Base-by-base conservation (phyloP, 371 early-diverging fungal genomes). In the Mortierella sp. region DNA sequence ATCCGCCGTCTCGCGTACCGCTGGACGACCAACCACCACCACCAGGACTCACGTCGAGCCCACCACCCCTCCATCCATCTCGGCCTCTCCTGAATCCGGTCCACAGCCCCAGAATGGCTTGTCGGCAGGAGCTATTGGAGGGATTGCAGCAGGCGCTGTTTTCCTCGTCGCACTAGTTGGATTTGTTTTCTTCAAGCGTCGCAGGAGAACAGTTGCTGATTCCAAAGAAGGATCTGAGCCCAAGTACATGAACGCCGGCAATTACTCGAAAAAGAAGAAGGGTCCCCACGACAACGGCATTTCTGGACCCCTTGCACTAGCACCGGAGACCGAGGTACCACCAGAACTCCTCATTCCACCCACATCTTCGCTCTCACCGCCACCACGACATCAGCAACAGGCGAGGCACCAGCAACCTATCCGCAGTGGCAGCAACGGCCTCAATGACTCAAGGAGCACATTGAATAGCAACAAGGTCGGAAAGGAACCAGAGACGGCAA, bases 41-140 rank as follows among this genome's bases (percentile, higher is more conserved):
- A 14, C 5, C 39, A 22, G 27, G 16, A 45, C 19, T 22, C 43
- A 41, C 41, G 22, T 16, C 44, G 24, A 45, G 7, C 5, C 57
- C 25, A 56, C 46, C 29, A 47, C 40, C 54, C 41, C 69, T 14
- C 12, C 39, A 5, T 28, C 57, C 21, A 37, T 66, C 19, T 25
- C 66, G 3, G 8, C 60, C n/a, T 54, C 67, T 2, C 24, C 63
- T 25, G 19, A 49, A 14, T 43, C 80, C 3, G 37, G 54, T 16
- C 17, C 4, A 31, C 2, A 25, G 29, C 10, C n/a, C 31, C 27
- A 4, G 25, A 22, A 6, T 16, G 84, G 83, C 13, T 50, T 83
- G 24, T 82, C 84, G 0, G 62, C 76, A 41, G 85, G 82, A 10
- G 84, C 85, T 13, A 79, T 85, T 55, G 86, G 80, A 24, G 86